Evolutionary conservation across 345 rosid species (phyloP), one percentile per base, ranked within the genome.

Genomic region (Bruguiera sexangula): DNA sequence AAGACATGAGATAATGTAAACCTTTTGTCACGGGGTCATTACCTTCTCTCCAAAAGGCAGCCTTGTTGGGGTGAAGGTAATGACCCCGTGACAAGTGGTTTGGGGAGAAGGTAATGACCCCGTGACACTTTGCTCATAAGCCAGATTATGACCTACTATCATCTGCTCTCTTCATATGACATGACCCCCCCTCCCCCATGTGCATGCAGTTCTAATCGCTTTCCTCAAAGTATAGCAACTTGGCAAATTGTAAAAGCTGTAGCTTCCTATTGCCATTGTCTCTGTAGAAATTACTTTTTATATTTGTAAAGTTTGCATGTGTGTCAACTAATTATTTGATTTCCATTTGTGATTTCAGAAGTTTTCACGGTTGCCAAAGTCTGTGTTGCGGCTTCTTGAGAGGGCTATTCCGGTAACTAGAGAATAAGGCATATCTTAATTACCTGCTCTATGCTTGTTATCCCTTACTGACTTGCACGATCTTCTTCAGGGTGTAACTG

Each of bases 401-500:
- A 90, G 86, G 55, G 69, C 86, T 55, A 96, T 96, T 79, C 98
- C 99, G 78, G 99, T 96, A 88, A 69, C 54, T 54, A 66, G 48
- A 62, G 10, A 3, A 43, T 36, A 21, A 29, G 3, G 20, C 27
- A 36, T 58, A 21, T 36, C 16, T 70, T 72, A 36, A 67, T 29
- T 68, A 66, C 56, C 19, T 59, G 11, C 32, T 6, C 69, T 13
- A 11, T 29, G 21, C 39, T 15, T 51, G 18, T 31, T 68, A 52
- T 54, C 11, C 66, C 66, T n/a, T 15, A 24, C 32, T 57, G 62
- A 52, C 74, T 71, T 63, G 61, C 51, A 3, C 69, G 66, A 67
- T 51, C 74, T 72, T 79, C 62, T 83, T 71, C 89, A 96, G 99
- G 99, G 99, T 69, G 92, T 96, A 69, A 96, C 99, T 37, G 99